Percentiles rank a stretch among this genome's conserved stretches.
Evolutionary conservation across 768 basidiomycete genomes (phyloP).

Genomic region (Suillus subluteus): DNA sequence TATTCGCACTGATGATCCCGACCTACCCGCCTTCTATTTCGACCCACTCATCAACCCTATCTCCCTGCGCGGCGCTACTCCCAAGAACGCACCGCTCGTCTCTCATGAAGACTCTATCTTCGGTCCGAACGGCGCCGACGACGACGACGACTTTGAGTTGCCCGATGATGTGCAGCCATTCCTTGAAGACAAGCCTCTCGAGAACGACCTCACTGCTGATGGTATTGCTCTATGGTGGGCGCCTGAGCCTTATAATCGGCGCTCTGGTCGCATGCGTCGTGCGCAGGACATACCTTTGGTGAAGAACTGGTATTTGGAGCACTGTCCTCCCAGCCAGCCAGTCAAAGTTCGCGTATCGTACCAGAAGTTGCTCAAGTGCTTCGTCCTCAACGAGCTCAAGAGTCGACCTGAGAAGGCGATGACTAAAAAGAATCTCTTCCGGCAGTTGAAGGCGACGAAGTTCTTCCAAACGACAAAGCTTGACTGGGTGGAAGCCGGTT

Average conservation of each 20-base stretch:
- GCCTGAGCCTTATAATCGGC: slow-evolving; percentile 91
- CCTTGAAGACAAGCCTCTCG: slow-evolving; percentile 74
- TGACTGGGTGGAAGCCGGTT: slow-evolving; percentile 99
- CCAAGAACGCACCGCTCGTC: slow-evolving; percentile 82
- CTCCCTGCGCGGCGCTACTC: slow-evolving; percentile 81
- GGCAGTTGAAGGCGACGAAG: slow-evolving; percentile 96
- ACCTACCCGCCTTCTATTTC: slow-evolving; percentile 98
- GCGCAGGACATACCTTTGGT: slow-evolving; percentile 96
- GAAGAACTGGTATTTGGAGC: slow-evolving; percentile 98
- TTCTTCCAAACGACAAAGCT: slow-evolving; percentile 98
- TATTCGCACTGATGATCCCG: slow-evolving; percentile 99
- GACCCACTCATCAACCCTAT: slow-evolving; percentile 99
- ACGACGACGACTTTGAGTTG: slow-evolving; percentile 86
- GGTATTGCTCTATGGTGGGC: slow-evolving; percentile 99
- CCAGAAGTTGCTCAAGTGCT: slow-evolving; percentile 96
- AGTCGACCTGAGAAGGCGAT: slow-evolving; percentile 92
- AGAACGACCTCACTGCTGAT: slow-evolving; percentile 92
- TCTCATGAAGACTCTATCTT: slow-evolving; percentile 94
- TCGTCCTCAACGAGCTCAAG: slow-evolving; percentile 92
- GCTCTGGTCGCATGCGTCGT: slow-evolving; percentile 90
- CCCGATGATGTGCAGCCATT: slow-evolving; percentile 81
- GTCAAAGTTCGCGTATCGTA: slow-evolving; percentile 99
- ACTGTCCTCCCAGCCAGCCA: slow-evolving; percentile 93
- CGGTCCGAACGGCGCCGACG: slow-evolving; percentile 82
- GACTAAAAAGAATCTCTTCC: slow-evolving; percentile 97